These are phyloP conservation scores for Clitopilus hobsonii DNA, from an alignment of 768 basidiomycete genomes.

Conservation along the genomic window DNA sequence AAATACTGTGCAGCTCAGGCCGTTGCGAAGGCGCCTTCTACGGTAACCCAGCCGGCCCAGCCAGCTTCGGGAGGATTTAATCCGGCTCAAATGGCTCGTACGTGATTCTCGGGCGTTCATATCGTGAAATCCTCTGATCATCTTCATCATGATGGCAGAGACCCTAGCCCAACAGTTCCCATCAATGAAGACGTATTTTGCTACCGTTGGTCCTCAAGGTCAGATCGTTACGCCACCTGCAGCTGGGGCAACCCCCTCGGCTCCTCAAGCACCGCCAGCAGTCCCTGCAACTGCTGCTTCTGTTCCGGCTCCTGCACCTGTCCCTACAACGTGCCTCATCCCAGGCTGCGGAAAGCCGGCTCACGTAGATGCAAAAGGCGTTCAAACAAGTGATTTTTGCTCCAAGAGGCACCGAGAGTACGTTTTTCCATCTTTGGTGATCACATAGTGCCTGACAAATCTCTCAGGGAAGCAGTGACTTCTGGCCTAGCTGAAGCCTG, in stretches of 20 bases:
- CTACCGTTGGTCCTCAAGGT: constrained; percentile 8
- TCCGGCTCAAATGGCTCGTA: constrained; percentile 32
- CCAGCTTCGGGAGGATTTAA: constrained; percentile 22
- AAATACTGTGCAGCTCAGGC: constrained; percentile 50
- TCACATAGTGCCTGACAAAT: constrained; percentile 9
- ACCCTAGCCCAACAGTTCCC: constrained; percentile 44
- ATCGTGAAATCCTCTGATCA: too few relatives aligned
- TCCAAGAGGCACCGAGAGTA: constrained; percentile 61
- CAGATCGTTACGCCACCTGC: constrained; percentile 12
- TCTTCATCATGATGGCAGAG: constrained; percentile 20
- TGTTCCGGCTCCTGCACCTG: constrained; percentile 14
- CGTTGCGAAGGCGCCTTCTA: constrained; percentile 1
- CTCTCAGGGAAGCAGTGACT: constrained; percentile 50
- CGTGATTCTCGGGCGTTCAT: too few relatives aligned
- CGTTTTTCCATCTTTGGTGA: constrained; percentile 19
- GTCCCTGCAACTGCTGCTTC: constrained; percentile 21
- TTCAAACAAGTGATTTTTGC: constrained; percentile 51
- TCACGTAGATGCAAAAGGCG: constrained; percentile 49
- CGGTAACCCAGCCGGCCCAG: constrained; percentile 4
- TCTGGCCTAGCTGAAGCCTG: constrained; percentile 48
- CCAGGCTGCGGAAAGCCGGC: constrained; percentile 54
- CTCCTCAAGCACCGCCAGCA: too few relatives aligned
- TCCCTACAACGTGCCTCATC: constrained; percentile 38
- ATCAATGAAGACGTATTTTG: constrained; percentile 36
- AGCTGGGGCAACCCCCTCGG: constrained; percentile 11